Conservation (phyloP, 148 eudicot species). For the Camellia sinensis region DNA sequence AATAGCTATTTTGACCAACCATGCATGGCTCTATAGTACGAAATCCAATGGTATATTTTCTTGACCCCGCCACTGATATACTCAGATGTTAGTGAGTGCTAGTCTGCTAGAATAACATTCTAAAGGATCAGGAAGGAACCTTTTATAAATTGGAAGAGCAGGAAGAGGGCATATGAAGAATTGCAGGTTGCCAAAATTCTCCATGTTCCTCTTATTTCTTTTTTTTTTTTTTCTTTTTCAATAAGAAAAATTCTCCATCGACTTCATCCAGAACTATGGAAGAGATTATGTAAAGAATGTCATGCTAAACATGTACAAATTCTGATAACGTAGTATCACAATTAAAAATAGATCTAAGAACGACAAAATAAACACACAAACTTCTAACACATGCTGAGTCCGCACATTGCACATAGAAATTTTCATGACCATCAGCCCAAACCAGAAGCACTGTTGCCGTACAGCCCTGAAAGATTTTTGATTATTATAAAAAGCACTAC, state of each 20-base stretch:
- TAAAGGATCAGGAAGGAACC: neutral
- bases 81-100: too few relatives aligned
- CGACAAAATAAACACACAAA: conserved; percentile 36
- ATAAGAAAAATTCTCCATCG: neutral
- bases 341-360: conserved; percentile 2
- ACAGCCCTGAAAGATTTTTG: conserved; percentile 74
- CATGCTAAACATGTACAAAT: conserved; percentile 1
- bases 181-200: neutral
- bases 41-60: neutral
- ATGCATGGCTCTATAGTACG: neutral
- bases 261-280: neutral
- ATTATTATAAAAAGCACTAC: conserved; percentile 11
- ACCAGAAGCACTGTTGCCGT: conserved; percentile 91
- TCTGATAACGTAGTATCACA: neutral
- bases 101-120: too few relatives aligned
- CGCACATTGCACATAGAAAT: conserved; percentile 86
- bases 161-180: conserved; percentile 1
- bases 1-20: too few relatives aligned
- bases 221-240: too few relatives aligned
- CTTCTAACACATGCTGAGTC: conserved; percentile 92
- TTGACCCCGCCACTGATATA: neutral
- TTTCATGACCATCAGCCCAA: conserved; percentile 69
- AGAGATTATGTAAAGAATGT: neutral
- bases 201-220: too few relatives aligned
- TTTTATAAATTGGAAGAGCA: neutral